These are phyloP conservation scores for Fusarium acutatum DNA, from an alignment of 2,329 filamentous ascomycete species.

Conservation along the genomic window DNA sequence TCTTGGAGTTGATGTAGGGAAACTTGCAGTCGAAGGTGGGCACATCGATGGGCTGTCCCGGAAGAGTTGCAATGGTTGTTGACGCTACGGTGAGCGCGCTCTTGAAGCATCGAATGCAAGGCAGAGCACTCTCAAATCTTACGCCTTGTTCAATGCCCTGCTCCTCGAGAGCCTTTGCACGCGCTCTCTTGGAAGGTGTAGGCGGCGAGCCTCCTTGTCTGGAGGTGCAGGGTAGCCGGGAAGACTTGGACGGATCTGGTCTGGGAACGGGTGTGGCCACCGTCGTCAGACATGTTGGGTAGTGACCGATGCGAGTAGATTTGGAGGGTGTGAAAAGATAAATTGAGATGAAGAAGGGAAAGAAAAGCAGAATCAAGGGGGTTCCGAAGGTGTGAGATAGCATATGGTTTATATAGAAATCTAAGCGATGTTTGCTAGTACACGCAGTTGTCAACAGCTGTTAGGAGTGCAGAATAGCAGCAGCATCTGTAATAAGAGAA, in stretches of 20 bases:
- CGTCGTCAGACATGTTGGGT: not conserved
- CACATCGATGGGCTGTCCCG: fast-evolving
- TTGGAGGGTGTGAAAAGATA: not conserved
- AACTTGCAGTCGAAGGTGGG: not conserved
- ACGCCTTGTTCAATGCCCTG: not conserved
- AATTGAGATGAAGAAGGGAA: not conserved
- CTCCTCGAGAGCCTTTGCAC: not conserved
- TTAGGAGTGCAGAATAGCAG: not conserved
- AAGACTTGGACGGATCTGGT: too few species aligned
- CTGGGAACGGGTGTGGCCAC: too few species aligned
- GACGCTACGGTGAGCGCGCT: not conserved
- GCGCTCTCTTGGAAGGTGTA: not conserved
- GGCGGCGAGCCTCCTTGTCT: too few species aligned
- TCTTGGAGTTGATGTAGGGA: not conserved
- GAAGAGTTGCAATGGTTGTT: not conserved
- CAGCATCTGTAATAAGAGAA: not conserved
- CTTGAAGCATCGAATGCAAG: not conserved
- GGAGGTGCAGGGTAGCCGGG: too few species aligned
- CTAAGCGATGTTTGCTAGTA: not conserved
- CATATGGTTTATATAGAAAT: not conserved
- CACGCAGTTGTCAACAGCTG: not conserved
- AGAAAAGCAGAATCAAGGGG: not conserved
- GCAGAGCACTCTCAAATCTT: not conserved
- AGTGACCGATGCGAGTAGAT: not conserved
- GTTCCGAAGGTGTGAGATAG: not conserved